Conservation (phyloP, 176 grass and related monocot genomes). For the Eremochloa ophiuroides region DNA sequence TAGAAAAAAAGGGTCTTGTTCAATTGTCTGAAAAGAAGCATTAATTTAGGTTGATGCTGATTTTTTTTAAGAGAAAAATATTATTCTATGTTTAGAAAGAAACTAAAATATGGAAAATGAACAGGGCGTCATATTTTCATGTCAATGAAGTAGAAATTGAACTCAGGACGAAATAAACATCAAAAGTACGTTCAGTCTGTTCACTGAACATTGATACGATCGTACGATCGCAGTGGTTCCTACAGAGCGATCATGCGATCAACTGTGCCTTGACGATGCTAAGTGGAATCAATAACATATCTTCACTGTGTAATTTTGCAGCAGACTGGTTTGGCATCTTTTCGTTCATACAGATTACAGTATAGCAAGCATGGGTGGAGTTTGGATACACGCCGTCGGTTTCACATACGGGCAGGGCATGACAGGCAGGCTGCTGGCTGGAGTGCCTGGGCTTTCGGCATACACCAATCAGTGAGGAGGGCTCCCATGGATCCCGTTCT, state of each 20-base stretch:
- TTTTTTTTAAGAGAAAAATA: too few relatives aligned
- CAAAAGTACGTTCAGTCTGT: neutral
- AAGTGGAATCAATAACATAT: neutral
- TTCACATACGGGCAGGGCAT: constrained; percentile 23
- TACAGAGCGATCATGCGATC: constrained; percentile 16
- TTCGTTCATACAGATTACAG: constrained; percentile 7
- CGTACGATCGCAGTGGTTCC: neutral
- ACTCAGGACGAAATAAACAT: neutral
- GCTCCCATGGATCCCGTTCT: constrained; percentile 42
- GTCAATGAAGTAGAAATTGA: neutral
- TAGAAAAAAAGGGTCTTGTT: too few relatives aligned
- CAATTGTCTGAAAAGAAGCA: too few relatives aligned
- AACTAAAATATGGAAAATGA: too few relatives aligned
- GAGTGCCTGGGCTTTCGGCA: constrained; percentile 12
- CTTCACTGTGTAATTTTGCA: neutral
- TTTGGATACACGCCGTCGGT: constrained; percentile 27
- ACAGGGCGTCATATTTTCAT: neutral
- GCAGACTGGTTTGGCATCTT: neutral
- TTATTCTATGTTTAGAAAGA: too few relatives aligned
- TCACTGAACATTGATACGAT: neutral
- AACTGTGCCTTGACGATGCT: neutral
- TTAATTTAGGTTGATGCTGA: too few relatives aligned
- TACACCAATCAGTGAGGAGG: constrained; percentile 42
- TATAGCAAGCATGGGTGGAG: neutral
- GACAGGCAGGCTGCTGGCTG: constrained; percentile 44